phyloP scores from a whole-genome alignment of 345 rosid genomes.

The Populus deltoides region DNA sequence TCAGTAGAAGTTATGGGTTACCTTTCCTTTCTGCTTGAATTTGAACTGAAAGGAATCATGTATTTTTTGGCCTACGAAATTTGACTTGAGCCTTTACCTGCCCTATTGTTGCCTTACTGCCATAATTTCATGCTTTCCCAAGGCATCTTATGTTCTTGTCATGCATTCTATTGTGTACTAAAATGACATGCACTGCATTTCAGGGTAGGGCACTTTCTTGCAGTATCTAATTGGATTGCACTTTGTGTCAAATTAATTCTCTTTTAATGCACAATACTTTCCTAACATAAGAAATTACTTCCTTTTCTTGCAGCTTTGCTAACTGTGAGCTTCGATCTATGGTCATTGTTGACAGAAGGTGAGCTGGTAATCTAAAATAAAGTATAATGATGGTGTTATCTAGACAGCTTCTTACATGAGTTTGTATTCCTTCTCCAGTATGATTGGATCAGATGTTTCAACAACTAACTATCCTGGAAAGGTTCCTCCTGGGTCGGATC shows the following conservation, averaged over 20 bases:
- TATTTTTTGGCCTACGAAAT: background rate
- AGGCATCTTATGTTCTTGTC: background rate
- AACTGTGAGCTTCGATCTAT: slow-evolving; percentile 97
- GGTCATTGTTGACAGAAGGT: slow-evolving; percentile 83
- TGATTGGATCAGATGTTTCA: slow-evolving; percentile 60
- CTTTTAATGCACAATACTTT: background rate
- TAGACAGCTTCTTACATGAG: slow-evolving; percentile 10
- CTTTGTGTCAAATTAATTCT: background rate
- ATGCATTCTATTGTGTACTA: background rate
- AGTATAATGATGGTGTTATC: background rate
- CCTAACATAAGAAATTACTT: slow-evolving; percentile 7
- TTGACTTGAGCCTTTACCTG: background rate
- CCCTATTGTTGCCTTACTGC: background rate
- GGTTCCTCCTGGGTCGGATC: slow-evolving; percentile 60
- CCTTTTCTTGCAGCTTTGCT: slow-evolving; percentile 58
- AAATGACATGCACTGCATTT: background rate
- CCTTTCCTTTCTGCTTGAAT: background rate
- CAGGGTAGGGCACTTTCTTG: background rate
- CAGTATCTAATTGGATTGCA: background rate
- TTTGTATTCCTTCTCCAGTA: slow-evolving; percentile 40
- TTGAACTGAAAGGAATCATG: background rate
- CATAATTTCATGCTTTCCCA: background rate
- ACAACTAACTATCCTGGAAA: slow-evolving; percentile 77
- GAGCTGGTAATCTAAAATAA: slow-evolving; percentile 10
- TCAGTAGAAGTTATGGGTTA: background rate